phyloP scores from a whole-genome alignment of 805 yeast genomes.

The Cyberlindnera xylosilytica region DNA sequence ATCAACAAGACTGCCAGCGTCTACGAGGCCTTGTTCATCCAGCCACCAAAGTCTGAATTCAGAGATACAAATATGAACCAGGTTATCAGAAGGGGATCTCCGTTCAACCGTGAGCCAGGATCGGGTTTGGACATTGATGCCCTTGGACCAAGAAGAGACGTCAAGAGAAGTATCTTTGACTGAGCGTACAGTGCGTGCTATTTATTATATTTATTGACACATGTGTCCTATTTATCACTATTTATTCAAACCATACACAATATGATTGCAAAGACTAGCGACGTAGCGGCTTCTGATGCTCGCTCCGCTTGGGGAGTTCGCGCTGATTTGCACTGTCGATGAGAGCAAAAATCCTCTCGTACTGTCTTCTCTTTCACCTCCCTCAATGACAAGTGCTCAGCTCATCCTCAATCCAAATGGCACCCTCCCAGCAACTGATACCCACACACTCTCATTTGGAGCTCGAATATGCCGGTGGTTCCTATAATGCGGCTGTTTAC shows the following conservation, averaged over 20 bases:
- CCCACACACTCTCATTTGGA: too few relatives aligned
- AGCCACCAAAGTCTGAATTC: slow-evolving; percentile 12
- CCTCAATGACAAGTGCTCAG: too few relatives aligned
- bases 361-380: too few relatives aligned
- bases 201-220: slow-evolving; percentile 1
- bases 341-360: too few relatives aligned
- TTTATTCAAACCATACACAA: slow-evolving; percentile 5
- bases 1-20: slow-evolving; percentile 11
- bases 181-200: slow-evolving; percentile 1
- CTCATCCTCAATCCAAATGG: too few relatives aligned
- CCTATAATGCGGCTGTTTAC: too few relatives aligned
- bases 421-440: too few relatives aligned
- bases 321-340: too few relatives aligned
- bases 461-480: too few relatives aligned
- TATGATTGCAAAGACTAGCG: too few relatives aligned
- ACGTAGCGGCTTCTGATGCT: too few relatives aligned
- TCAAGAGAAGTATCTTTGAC: slow-evolving; percentile 16
- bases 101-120: slow-evolving; percentile 19
- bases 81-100: slow-evolving; percentile 17
- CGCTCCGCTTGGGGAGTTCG: too few relatives aligned
- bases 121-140: slow-evolving; percentile 11
- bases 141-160: slow-evolving; percentile 19
- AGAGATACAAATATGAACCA: slow-evolving; percentile 11
- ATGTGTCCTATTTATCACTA: slow-evolving; percentile 4
- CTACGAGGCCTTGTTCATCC: slow-evolving; percentile 12